Evolutionary conservation across 345 rosid genomes (phyloP), one percentile per base, ranked within the genome.

Genomic region (Toxicodendron radicans): DNA sequence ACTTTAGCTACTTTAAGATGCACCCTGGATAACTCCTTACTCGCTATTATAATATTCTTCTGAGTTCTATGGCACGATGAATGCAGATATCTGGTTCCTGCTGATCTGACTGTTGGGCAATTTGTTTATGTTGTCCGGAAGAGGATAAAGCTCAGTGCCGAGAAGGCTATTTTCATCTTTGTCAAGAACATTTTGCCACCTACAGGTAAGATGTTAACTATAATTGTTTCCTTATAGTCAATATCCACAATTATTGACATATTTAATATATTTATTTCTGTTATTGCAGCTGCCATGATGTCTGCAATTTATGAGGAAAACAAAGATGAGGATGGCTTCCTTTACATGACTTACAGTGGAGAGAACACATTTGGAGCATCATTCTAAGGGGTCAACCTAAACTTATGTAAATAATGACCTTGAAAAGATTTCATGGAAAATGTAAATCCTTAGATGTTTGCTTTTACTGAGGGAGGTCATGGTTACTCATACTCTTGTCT

Each of bases 111-210:
- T 30, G 90, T 88, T 11, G 92, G 92, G 58, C 92, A 88, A 69
- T 88, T 88, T 56, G 90, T 88, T 58, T 88, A 88, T 20, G 92
- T 88, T 59, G 90, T 88, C 12, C 84, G 92, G 45, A 88, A 86
- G 84, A 88, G 92, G 84, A 88, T 88, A 76, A 88, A 84, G 82
- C 88, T 88, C 61, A 88, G 88, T 75, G 86, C 92, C 33, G 92
- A 88, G 83, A 86, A 88, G 79, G 90, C 92, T 53, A 88, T 88
- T 64, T 86, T 88, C 73, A 80, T 88, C 79, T 88, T 88, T 52
- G 92, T 88, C 67, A 88, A 83, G 85, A 88, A 86, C 63, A 79
- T 86, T 56, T 76, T 88, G 73, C 92, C 92, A 3, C 88, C 92
- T 8, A 88, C 92, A 6, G 90, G 92, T 88, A 48, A 70, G 85